Percentiles rank a stretch among this genome's conserved stretches.
phyloP scores from a whole-genome alignment of 2,329 filamentous ascomycete species.

The Colletotrichum graminicola region DNA sequence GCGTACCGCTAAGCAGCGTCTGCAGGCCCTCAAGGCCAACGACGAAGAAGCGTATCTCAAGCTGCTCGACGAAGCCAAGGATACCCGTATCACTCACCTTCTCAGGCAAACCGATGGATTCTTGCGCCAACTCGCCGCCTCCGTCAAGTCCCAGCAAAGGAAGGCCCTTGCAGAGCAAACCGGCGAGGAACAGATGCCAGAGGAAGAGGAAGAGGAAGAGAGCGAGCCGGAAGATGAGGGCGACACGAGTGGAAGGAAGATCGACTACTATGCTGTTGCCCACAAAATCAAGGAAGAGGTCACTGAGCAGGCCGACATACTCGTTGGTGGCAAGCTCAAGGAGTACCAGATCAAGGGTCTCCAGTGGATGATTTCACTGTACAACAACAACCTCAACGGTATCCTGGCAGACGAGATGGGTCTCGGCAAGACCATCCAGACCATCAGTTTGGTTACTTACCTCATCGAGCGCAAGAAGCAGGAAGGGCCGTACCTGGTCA shows the following conservation, averaged over 20 bases:
- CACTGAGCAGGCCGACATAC: conserved; percentile 81
- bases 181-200: conserved; percentile 69
- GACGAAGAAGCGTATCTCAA: conserved; percentile 99
- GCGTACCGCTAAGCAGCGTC: conserved; percentile 98
- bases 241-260: conserved; percentile 79
- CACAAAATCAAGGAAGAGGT: conserved; percentile 97
- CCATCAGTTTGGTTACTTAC: conserved; percentile 96
- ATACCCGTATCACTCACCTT: conserved; percentile 98
- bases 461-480: conserved; percentile 96
- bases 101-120: conserved; percentile 98
- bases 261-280: conserved; percentile 98
- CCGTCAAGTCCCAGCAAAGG: conserved; percentile 93
- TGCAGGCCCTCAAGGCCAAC: conserved; percentile 98
- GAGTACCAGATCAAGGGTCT: conserved; percentile 99
- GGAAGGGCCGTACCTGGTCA: conserved; percentile 92
- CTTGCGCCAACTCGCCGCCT: conserved; percentile 93
- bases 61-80: conserved; percentile 96
- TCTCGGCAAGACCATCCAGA: conserved; percentile 99
- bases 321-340: conserved; percentile 93
- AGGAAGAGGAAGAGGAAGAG: conserved; percentile 75
- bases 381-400: conserved; percentile 99
- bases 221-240: conserved; percentile 77
- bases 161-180: conserved; percentile 80
- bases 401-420: conserved; percentile 99
- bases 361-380: conserved; percentile 99